Evolutionary conservation across 2,329 filamentous ascomycete species (phyloP), one percentile per base, ranked within the genome.

Genomic region (Dryadomyces quercivorus): DNA sequence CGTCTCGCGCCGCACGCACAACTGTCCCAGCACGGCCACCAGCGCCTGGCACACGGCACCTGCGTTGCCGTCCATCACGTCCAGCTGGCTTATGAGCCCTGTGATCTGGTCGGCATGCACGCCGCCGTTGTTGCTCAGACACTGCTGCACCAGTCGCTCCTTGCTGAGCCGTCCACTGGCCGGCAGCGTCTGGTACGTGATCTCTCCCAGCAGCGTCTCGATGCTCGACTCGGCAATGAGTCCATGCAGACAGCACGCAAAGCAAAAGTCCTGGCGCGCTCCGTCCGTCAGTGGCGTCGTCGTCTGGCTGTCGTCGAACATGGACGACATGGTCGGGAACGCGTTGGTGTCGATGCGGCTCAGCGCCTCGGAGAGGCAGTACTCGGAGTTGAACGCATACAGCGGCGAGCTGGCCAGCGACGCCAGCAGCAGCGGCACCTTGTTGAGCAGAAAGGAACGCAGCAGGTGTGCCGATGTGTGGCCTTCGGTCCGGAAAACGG

Each of bases 51-150:
- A 86, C 18, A 94, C 88, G 2, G 89, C 88, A 2, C 88, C 89
- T 2, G 88, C 88, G 66, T 96, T 96, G 1, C 92, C 92, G 63
- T 95, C 88, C 77, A 93, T 90, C 51, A 85, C 85, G 55, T 95
- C 89, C 22, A 98, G 74, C 62, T 95, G 89, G 43, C 83, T 80
- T 44, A 96, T 81, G 36, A 95, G 74, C 46, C 83, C 79, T 18
- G 34, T 36, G 21, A 57, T 44, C 60, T 90, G 86, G 1, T 87
- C 81, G 59, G 84, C 81, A 31, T 36, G 26, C 10, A 34, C 77
- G 38, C 26, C 20, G 21, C 53, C 48, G 3, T 3, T 20, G 10
- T 22, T 26, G 20, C 43, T 31, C 42, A 85, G 77, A 59, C 90
- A 95, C 63, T 93, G 84, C 50, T 82, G 77, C 0, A 95, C 79